Evolutionary conservation across 2,329 filamentous ascomycete species (phyloP), one percentile per base, ranked within the genome.

Genomic region (Elsinoe perseae): DNA sequence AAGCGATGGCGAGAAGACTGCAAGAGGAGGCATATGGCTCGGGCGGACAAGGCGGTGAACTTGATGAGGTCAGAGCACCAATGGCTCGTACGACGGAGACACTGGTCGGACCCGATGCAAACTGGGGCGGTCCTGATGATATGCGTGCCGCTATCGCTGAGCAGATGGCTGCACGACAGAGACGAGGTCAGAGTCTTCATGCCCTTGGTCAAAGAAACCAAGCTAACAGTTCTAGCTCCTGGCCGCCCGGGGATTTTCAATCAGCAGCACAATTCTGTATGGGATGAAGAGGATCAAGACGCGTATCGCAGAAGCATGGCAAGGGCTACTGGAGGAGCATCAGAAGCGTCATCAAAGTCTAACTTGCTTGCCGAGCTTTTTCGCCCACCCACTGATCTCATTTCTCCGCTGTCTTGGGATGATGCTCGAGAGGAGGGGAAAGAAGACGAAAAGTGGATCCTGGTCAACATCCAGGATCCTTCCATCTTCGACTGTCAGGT

Each of bases 381-480:
- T 72, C 82, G 91, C 36, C 93, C 93, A 2, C 93, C 93, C 0
- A 93, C 91, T 69, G 89, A 96, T 34, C 74, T 98, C 42, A 96
- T 98, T 76, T 83, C 82, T 20, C 81, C 82, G 30, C 71, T 89
- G 28, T 75, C 82, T n/a, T 95, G 89, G 84, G 89, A 95, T 61
- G 80, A 85, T 57, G 93, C 89, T 12, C 83, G 93, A 55, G 82
- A 91, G 14, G 79, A 90, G 64, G 93, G 92, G 59, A 95, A 93
- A 68, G 87, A 90, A 44, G 80, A 85, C 25, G 84, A 89, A 75
- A 96, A 95, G 70, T 98, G 93, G 93, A 81, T 98, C 48, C 72
- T 98, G 63, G 89, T 96, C 60, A 97, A 98, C 68, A 84, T 98
- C 14, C 93, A 98, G 71, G 91, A 98, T 68, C 83, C 88, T 62